Conservation (phyloP, 139 green algal genomes). For the Volvox reticuliferus region DNA sequence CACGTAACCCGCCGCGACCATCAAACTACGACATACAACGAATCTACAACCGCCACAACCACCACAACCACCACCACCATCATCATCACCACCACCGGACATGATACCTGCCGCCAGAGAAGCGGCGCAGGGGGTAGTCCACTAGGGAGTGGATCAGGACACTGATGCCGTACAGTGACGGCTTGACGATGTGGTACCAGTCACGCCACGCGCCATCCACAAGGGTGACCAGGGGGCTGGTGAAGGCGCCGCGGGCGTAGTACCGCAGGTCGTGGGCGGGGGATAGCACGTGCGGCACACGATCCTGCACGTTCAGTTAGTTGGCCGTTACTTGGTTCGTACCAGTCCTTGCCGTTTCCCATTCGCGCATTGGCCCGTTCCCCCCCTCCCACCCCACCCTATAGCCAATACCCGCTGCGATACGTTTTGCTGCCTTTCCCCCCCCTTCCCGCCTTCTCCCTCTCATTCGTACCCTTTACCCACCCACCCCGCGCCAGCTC, state of each 20-base stretch:
- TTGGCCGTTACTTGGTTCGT: not conserved
- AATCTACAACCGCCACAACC: too few relatives aligned
- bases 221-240: slow-evolving; percentile 25
- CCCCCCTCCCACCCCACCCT: too few relatives aligned
- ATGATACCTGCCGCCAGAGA: slow-evolving; percentile 26
- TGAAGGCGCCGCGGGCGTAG: slow-evolving; percentile 53
- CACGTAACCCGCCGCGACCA: too few relatives aligned
- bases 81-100: not conserved
- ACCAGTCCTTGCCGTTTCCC: too few relatives aligned
- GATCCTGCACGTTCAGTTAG: slow-evolving; percentile 16
- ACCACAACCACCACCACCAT: too few relatives aligned
- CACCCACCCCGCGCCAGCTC: too few relatives aligned
- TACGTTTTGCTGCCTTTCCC: too few relatives aligned
- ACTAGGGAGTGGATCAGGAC: slow-evolving; percentile 26
- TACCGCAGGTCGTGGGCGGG: slow-evolving; percentile 47
- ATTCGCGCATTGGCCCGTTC: too few relatives aligned
- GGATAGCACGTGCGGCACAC: not conserved
- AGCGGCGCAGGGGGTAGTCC: slow-evolving; percentile 44
- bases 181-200: not conserved
- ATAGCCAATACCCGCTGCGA: too few relatives aligned
- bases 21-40: too few relatives aligned
- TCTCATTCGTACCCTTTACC: too few relatives aligned
- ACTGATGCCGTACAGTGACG: slow-evolving; percentile 3
- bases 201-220: slow-evolving; percentile 28
- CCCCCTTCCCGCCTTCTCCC: too few relatives aligned